Percentiles rank a stretch among this genome's conserved stretches.
phyloP scores from a whole-genome alignment of 2,329 filamentous ascomycete genomes.

The Akanthomyces lecanii region DNA sequence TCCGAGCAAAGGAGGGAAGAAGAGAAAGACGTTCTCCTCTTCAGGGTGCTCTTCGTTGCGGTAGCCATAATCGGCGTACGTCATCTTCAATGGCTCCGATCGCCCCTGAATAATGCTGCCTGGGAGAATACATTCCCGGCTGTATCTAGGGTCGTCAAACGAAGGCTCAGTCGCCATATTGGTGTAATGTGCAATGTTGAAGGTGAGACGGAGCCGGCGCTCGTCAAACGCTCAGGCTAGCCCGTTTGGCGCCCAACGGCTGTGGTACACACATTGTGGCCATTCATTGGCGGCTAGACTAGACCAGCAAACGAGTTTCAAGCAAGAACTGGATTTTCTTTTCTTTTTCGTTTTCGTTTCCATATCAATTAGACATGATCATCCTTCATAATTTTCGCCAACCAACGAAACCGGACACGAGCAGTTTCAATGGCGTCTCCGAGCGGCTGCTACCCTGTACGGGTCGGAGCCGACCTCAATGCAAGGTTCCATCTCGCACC shows the following conservation, averaged over 20 bases:
- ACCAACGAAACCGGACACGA: no score
- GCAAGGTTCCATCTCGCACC: no score
- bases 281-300: no score
- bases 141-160: conserved; percentile 24
- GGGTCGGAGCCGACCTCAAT: no score
- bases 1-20: conserved; percentile 27
- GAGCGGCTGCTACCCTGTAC: no score
- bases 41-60: conserved; percentile 24
- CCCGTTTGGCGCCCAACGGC: not conserved
- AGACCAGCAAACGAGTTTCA: no score
- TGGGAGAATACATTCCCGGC: conserved; percentile 22
- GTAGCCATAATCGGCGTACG: conserved; percentile 32
- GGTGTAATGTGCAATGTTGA: not conserved
- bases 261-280: no score
- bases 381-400: no score
- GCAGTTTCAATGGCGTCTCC: no score
- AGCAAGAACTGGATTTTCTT: no score
- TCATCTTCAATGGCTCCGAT: conserved; percentile 17
- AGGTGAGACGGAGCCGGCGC: not conserved
- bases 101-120: conserved; percentile 18
- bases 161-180: conserved; percentile 11
- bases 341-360: no score
- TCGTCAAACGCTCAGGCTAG: not conserved
- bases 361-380: no score
- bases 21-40: conserved; percentile 27